Conservation (phyloP, 371 early-diverging fungal species). For the Capniomyces stellatus region DNA sequence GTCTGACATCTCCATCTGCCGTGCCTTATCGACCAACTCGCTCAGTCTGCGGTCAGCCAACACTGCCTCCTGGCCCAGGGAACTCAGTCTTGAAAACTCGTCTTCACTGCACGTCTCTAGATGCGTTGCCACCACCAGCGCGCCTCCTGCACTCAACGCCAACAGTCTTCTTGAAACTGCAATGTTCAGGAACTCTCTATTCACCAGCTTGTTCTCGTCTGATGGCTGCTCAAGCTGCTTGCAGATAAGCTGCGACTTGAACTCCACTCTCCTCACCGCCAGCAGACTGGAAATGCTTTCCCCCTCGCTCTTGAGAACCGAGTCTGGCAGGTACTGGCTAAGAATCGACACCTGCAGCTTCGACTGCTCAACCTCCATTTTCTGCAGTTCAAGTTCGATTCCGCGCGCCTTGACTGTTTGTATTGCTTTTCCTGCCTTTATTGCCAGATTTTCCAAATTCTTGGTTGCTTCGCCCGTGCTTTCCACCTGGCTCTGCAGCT, state of each 20-base stretch:
- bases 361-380: conserved; percentile 68
- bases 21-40: background rate
- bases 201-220: conserved; percentile 22
- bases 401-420: conserved; percentile 33
- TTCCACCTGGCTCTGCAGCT: conserved; percentile 29
- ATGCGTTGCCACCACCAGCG: background rate
- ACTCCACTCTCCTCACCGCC: conserved; percentile 54
- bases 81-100: background rate
- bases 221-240: conserved; percentile 47
- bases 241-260: conserved; percentile 58
- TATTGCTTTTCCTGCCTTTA: conserved; percentile 68
- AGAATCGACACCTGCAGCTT: conserved; percentile 42
- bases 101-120: background rate
- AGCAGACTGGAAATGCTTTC: conserved; percentile 56
- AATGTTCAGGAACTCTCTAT: conserved; percentile 35
- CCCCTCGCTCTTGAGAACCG: conserved; percentile 61
- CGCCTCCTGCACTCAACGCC: conserved; percentile 28
- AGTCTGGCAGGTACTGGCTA: conserved; percentile 65
- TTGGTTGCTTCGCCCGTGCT: conserved; percentile 53
- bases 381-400: conserved; percentile 73
- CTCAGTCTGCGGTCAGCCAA: background rate
- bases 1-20: background rate
- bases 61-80: background rate
- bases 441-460: conserved; percentile 60
- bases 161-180: conserved; percentile 32